Evolutionary conservation across 305 asterid species (phyloP).

Genomic region (Euphrasia arctica): DNA sequence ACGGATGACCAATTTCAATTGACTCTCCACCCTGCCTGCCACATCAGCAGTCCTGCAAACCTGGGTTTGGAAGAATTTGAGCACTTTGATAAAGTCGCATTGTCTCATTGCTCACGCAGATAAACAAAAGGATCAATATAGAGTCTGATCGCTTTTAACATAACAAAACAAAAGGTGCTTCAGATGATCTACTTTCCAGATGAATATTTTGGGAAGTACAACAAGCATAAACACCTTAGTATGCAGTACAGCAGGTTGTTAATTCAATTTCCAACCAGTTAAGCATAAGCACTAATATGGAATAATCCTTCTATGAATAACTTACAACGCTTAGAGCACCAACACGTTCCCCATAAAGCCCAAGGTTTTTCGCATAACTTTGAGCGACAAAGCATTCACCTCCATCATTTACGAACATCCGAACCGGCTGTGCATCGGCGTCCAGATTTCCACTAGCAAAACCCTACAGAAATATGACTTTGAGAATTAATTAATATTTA

Average conservation of each 20-base stretch:
- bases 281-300: background rate
- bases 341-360: constrained; percentile 97
- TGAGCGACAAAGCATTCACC: constrained; percentile 89
- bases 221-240: background rate
- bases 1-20: constrained; percentile 89
- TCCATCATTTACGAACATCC: constrained; percentile 86
- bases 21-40: constrained; percentile 96
- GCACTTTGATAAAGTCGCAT: constrained; percentile 1
- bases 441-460: constrained; percentile 97
- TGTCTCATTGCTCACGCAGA: background rate
- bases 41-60: constrained; percentile 82
- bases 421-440: constrained; percentile 81
- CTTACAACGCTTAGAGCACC: constrained; percentile 95
- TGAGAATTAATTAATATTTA: constrained; percentile 4
- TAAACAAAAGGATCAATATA: background rate
- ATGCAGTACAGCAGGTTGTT: background rate
- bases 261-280: background rate
- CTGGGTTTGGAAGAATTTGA: constrained; percentile 34
- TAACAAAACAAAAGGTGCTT: background rate
- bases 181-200: background rate
- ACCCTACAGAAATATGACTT: constrained; percentile 50
- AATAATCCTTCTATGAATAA: constrained; percentile 22
- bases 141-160: background rate
- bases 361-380: constrained; percentile 97
- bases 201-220: background rate